Base-by-base conservation (phyloP, 1,284 basidiomycete species). In the Microbotryum lychnidis-dioicae region DNA sequence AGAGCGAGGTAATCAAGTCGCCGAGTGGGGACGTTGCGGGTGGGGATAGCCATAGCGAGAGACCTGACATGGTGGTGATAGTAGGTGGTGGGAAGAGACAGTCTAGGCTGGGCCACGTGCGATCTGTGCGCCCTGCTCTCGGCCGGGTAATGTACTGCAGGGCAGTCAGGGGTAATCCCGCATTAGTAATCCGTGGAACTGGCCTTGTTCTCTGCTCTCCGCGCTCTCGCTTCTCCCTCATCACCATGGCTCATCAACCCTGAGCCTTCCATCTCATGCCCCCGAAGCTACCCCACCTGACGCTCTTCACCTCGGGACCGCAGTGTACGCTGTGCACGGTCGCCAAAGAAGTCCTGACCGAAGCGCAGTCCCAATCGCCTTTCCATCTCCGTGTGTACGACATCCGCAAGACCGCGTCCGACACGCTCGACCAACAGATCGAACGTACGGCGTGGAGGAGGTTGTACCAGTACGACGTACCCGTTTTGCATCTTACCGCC, bases 381-480 rank as follows among this genome's bases (percentile, higher is more conserved):
- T 71, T 71, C 54, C 54, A 65, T n/a, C 62, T 70, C 3, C 23
- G 49, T 5, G n/a, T 59, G 37, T 64, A 70, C 69, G 61, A 70
- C 60, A 71, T 71, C 48, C 46, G 60, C 8, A 46, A 60, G 6
- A 21, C 25, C 20, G 27, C 44, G 21, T 54, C 50, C 1, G 64
- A 56, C n/a, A 67, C 69, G 23, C 57, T 57, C 4, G 63, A 63
- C 53, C 37, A 42, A 42, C 54, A 62, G 31, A 58, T 56, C 44
- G 58, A 66, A 25, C 52, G 69, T 5, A 66, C 63, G 7, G 65
- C 64, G 4, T 70, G 68, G 70, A 27, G 70, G 5, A 27, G 70
- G 20, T 48, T 70, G 47, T 71, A 69, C 37, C 52, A 71, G 69
- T 71, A 70, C 62, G 70, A 71, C 52, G 63, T 71, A 14, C 70